Conservation (phyloP, 1,139 yeast genomes). For the Sugiyamaella japonica region DNA sequence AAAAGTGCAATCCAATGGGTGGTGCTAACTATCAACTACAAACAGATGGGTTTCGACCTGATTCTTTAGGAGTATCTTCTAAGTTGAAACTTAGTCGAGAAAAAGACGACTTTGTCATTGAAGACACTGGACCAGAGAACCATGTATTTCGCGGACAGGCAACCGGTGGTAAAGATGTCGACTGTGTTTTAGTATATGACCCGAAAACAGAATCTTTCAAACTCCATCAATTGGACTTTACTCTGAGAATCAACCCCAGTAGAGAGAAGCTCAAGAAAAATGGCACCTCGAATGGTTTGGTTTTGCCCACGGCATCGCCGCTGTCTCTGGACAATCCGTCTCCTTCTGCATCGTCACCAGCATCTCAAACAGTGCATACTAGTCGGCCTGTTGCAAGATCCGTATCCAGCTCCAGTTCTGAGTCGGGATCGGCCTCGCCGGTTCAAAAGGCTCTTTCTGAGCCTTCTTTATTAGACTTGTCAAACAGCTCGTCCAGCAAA, state of each 20-base stretch:
- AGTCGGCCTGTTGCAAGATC: conserved; percentile 1
- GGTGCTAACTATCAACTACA: not conserved
- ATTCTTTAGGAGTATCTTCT: conserved; percentile 29
- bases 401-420: conserved; percentile 7
- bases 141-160: conserved; percentile 35
- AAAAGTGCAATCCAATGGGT: not conserved
- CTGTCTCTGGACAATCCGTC: conserved; percentile 12
- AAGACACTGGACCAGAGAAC: conserved; percentile 22
- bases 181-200: conserved; percentile 38
- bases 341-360: conserved; percentile 7
- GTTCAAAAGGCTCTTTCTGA: not conserved
- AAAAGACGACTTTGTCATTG: conserved; percentile 32
- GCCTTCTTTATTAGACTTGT: not conserved
- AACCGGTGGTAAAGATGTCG: conserved; percentile 35
- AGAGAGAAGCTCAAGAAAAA: conserved; percentile 30
- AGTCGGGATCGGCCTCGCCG: conserved; percentile 13
- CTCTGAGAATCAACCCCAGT: conserved; percentile 34
- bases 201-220: conserved; percentile 31
- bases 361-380: not conserved
- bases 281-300: not conserved
- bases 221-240: conserved; percentile 33
- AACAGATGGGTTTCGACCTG: conserved; percentile 36
- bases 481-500: not conserved
- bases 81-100: conserved; percentile 26
- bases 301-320: conserved; percentile 4